A percentile compares a stretch with the other conserved stretches of the same genome.
Conservation (phyloP, 768 basidiomycete species). For the Macrolepiota albuminosa region DNA sequence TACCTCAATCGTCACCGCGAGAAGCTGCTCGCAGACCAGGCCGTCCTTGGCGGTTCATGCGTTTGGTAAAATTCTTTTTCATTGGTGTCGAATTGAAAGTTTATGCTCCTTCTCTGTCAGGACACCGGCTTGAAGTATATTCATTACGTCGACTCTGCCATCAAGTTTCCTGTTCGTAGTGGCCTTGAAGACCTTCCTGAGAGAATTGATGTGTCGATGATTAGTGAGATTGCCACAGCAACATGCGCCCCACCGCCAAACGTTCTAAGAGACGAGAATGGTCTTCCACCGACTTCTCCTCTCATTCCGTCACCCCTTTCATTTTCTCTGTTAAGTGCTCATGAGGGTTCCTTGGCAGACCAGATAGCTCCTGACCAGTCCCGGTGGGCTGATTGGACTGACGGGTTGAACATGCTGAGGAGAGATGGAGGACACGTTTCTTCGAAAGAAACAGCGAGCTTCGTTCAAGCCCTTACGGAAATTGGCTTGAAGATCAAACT, state of each 20-base stretch:
- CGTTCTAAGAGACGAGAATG: slow-evolving; percentile 55
- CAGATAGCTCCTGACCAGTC: slow-evolving; percentile 74
- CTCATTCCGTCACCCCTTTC: slow-evolving; percentile 62
- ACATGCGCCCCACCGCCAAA: slow-evolving; percentile 69
- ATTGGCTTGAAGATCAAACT: slow-evolving; percentile 91
- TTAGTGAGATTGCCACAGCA: slow-evolving; percentile 76
- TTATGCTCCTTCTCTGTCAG: slow-evolving; percentile 30
- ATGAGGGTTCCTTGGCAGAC: slow-evolving; percentile 71
- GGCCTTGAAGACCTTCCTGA: slow-evolving; percentile 88
- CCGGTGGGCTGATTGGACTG: slow-evolving; percentile 92
- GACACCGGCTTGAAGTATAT: slow-evolving; percentile 74
- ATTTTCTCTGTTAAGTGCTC: slow-evolving; percentile 69
- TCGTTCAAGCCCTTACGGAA: slow-evolving; percentile 83
- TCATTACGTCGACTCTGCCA: slow-evolving; percentile 80
- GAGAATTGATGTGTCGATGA: slow-evolving; percentile 72
- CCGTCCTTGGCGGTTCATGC: slow-evolving; percentile 82
- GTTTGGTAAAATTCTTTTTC: slow-evolving; percentile 50
- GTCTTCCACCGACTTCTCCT: slow-evolving; percentile 50
- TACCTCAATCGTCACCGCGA: slow-evolving; percentile 48
- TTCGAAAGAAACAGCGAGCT: slow-evolving; percentile 81
- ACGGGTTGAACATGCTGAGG: slow-evolving; percentile 85
- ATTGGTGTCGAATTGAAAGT: neutral
- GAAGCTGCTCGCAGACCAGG: slow-evolving; percentile 53
- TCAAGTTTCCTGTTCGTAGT: slow-evolving; percentile 72
- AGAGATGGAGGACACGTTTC: slow-evolving; percentile 78